Conservation (phyloP, 371 early-diverging fungal genomes). For the Actinomortierella wolfii region DNA sequence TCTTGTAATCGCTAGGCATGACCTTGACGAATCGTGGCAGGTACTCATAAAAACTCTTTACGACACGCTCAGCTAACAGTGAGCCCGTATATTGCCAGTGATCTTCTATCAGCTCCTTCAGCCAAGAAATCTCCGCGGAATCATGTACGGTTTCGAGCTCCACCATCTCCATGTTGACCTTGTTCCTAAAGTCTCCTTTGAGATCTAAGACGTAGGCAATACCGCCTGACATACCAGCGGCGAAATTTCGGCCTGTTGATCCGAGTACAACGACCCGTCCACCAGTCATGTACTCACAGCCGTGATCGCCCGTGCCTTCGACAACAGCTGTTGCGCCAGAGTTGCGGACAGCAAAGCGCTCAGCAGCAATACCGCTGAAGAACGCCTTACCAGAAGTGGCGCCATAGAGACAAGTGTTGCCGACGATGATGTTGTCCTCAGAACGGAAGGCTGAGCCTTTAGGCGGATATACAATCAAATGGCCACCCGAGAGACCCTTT, state of each 20-base stretch:
- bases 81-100: constrained; percentile 89
- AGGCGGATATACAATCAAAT: constrained; percentile 88
- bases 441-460: constrained; percentile 76
- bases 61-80: constrained; percentile 72
- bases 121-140: constrained; percentile 72
- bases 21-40: constrained; percentile 90
- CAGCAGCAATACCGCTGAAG: constrained; percentile 94
- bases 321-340: constrained; percentile 95
- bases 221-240: constrained; percentile 96
- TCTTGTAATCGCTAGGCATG: constrained; percentile 92
- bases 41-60: constrained; percentile 71
- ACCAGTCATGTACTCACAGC: constrained; percentile 98
- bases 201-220: constrained; percentile 85
- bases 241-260: constrained; percentile 89
- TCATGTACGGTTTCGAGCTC: constrained; percentile 81
- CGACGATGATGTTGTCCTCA: constrained; percentile 90
- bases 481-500: constrained; percentile 96
- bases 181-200: constrained; percentile 59
- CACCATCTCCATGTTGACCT: constrained; percentile 92
- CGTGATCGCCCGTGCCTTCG: constrained; percentile 98
- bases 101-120: constrained; percentile 79
- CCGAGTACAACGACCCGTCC: constrained; percentile 88
- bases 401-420: constrained; percentile 97
- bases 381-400: constrained; percentile 93
- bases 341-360: constrained; percentile 97